Base-by-base conservation (phyloP, 805 yeast species). In the Zygoascus ofunaensis region DNA sequence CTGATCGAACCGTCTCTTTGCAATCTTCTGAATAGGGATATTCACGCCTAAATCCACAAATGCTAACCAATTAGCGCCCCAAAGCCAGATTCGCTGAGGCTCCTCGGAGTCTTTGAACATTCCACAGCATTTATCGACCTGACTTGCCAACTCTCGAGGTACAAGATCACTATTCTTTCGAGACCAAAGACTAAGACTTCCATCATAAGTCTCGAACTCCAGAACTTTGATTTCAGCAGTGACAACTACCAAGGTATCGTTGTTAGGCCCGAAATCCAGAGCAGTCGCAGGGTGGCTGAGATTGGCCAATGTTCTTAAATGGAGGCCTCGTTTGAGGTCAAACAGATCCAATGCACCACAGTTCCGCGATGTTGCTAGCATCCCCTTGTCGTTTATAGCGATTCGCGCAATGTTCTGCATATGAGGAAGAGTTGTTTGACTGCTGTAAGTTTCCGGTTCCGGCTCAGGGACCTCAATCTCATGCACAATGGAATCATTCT, bases 51-150 rank as follows among this genome's bases (percentile, higher is more conserved):
- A 63, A 60, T 90, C 90, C 41, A 90, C 72, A 59, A 74, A 83
- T 3, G 82, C 74, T 14, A 89, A 52, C 94, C 95, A 90, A 42
- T 75, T 75, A 18, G 83, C 71, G 1, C 96, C 94, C 76, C 85
- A 87, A n/a, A 87, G 63, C 96, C 96, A 90, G 14, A 82, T 65
- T 45, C 76, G 70, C 28, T 65, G 55, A 1, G 63, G 52, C 28
- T 64, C 62, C 3, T 60, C 56, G 7, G 60, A 61, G 42, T 77
- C 78, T 14, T 60, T 57, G 57, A 83, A 85, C 10, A 84, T 61
- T 14, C 95, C 96, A 47, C 76, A 71, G 44, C 94, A 80, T 54
- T 81, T 79, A 46, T 83, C 90, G 15, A 73, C 74, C 43, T 74
- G 66, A 2, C 68, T 60, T 15, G 71, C 57, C 49, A 82, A 79